Evolutionary conservation across 306 rosid species (phyloP), one percentile per base, ranked within the genome.

Genomic region (Lotus japonicus): DNA sequence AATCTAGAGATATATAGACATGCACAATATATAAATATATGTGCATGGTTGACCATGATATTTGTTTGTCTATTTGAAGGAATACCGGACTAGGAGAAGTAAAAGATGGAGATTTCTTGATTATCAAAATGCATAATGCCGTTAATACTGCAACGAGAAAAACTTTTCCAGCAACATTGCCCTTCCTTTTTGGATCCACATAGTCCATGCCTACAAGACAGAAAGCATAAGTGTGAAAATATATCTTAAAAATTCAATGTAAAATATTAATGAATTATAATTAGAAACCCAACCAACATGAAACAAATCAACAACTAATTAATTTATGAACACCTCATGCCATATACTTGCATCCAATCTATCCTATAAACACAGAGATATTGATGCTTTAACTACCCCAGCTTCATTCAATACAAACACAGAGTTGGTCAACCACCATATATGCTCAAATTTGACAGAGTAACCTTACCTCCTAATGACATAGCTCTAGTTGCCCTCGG

Each of bases 21-120:
- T 50, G 15, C 70, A 12, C 9, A 61, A 53, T 15, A 13, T 13
- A 41, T 54, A 62, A 9, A 52, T 42, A 63, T 12, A 53, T 1
- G 41, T 1, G 41, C 52, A 49, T 57, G 48, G 16, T 19, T 21
- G 28, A 49, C 11, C 26, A 11, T 7, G 53, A 11, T 21, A 56
- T 26, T 57, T 10, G 21, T 11, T 53, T 70, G 49, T 10, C 11
- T 4, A 38, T 10, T 46, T 45, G 35, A 63, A 11, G 67, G 56
- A 7, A 60, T 90, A 94, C 99, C 90, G 76, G 88, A 61, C 85
- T 88, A 15, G 95, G 86, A 50, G 95, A 41, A 65, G 62, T 90
- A 61, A 94, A 88, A 39, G 81, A 79, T 61, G 96, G 88, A 68
- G 99, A 90, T 74, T 74, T 90, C 85, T 85, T 90, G 82, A 95